phyloP scores from a whole-genome alignment of 2,329 filamentous ascomycete genomes.

The Botrytis paeoniae region DNA sequence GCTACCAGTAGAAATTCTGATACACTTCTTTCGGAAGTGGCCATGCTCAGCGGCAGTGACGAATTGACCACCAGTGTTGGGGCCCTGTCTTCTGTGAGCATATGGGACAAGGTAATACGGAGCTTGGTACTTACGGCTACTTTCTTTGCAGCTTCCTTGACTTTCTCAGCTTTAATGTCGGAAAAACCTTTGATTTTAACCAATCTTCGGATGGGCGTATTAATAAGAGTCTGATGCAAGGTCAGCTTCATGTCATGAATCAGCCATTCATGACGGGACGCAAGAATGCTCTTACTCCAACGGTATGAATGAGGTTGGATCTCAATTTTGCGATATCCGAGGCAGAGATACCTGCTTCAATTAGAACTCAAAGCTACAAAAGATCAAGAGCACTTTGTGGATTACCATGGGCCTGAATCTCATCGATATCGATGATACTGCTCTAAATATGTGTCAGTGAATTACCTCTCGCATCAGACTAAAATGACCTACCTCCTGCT shows the following conservation, averaged over 20 bases:
- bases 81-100: slow-evolving; percentile 45
- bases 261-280: background rate
- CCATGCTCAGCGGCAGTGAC: slow-evolving; percentile 64
- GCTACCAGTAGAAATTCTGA: slow-evolving; percentile 66
- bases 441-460: slow-evolving; percentile 21
- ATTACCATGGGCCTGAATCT: slow-evolving; percentile 61
- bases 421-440: slow-evolving; percentile 61
- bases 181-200: slow-evolving; percentile 69
- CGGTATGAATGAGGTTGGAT: slow-evolving; percentile 59
- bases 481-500: slow-evolving; percentile 2
- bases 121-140: slow-evolving; percentile 32
- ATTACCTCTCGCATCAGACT: no score
- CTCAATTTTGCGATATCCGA: slow-evolving; percentile 66
- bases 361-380: slow-evolving; percentile 17
- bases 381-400: background rate
- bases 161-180: slow-evolving; percentile 67
- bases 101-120: background rate
- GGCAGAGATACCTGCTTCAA: slow-evolving; percentile 53
- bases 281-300: slow-evolving; percentile 48
- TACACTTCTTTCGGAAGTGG: slow-evolving; percentile 59
- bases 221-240: slow-evolving; percentile 52
- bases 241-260: background rate
- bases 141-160: slow-evolving; percentile 61
- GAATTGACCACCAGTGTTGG: slow-evolving; percentile 51
- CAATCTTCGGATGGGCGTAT: slow-evolving; percentile 56